Conservation (phyloP, 2,329 filamentous ascomycete genomes). For the Colletotrichum australisinense region DNA sequence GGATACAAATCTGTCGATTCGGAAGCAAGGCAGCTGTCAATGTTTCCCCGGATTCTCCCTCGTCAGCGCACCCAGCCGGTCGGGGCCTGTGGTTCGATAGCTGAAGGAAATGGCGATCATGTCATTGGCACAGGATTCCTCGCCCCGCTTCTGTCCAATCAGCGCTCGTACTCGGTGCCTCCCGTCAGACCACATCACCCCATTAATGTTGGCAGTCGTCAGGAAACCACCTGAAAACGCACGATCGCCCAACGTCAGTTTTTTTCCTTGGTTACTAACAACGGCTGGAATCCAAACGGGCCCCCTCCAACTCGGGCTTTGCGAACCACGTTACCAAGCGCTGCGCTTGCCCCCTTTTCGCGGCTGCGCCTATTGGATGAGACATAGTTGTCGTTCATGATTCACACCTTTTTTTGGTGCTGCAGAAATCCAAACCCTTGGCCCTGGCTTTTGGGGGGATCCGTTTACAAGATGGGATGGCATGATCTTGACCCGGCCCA, state of each 20-base stretch:
- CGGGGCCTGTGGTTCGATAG: conserved; percentile 29
- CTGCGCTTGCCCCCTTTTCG: conserved; percentile 10
- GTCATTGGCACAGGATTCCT: conserved; percentile 33
- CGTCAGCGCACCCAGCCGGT: conserved; percentile 20
- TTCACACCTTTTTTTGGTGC: not conserved
- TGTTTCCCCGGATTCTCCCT: conserved; percentile 29
- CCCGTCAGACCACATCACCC: conserved; percentile 38
- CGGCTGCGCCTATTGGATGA: conserved; percentile 33
- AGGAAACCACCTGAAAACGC: conserved; percentile 32
- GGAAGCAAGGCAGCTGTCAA: conserved; percentile 15
- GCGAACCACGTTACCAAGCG: not conserved
- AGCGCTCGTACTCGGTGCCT: conserved; percentile 17
- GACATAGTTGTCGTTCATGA: conserved; percentile 7
- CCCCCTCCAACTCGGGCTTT: not conserved
- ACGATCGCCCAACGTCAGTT: conserved; percentile 19
- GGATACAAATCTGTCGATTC: not conserved
- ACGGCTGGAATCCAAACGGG: not conserved
- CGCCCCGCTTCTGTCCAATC: conserved; percentile 25
- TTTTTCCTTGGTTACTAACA: not conserved
- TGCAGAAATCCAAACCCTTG: conserved; percentile 19
- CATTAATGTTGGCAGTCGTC: conserved; percentile 33
- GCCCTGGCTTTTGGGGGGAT: conserved; percentile 7
- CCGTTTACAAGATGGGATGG: conserved; percentile 31
- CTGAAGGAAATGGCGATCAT: conserved; percentile 24
- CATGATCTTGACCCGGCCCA: conserved; percentile 26